Evolutionary conservation across 768 basidiomycete species (phyloP).

Genomic region (Lentinula boryana): DNA sequence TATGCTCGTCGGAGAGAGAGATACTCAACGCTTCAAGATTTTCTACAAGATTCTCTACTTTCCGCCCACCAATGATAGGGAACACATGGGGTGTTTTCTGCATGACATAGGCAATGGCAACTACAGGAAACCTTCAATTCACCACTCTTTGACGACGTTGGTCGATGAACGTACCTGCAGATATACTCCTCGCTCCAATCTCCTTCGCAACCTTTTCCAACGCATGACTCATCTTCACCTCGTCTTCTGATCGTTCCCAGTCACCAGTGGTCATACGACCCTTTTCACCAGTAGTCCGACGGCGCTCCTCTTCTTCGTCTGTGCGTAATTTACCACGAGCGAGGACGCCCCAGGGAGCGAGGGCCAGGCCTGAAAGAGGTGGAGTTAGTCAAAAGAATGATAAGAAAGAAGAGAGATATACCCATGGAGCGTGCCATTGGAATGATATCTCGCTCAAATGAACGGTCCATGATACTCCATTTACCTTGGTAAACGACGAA

Average conservation of each 20-base stretch:
- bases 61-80: constrained; percentile 36
- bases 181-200: constrained; percentile 28
- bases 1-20: constrained; percentile 29
- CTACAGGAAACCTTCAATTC: not conserved
- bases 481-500: constrained; percentile 42
- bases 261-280: constrained; percentile 19
- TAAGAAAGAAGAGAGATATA: constrained; percentile 13
- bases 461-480: constrained; percentile 29
- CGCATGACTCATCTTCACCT: constrained; percentile 22
- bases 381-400: constrained; percentile 12
- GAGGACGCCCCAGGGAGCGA: constrained; percentile 33
- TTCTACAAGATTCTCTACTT: constrained; percentile 33
- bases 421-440: constrained; percentile 24
- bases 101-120: constrained; percentile 27
- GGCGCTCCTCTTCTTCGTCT: constrained; percentile 23
- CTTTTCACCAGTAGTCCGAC: constrained; percentile 20
- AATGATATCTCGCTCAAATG: constrained; percentile 42
- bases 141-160: not conserved
- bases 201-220: constrained; percentile 32
- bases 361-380: constrained; percentile 17
- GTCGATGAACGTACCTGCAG: constrained; percentile 20
- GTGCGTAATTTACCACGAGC: constrained; percentile 23
- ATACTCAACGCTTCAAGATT: constrained; percentile 40
- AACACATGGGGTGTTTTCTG: constrained; percentile 42
- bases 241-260: constrained; percentile 13